These are phyloP conservation scores for Mesotaenium endlicherianum DNA, from an alignment of 139 green algal genomes.

Conservation along the genomic window DNA sequence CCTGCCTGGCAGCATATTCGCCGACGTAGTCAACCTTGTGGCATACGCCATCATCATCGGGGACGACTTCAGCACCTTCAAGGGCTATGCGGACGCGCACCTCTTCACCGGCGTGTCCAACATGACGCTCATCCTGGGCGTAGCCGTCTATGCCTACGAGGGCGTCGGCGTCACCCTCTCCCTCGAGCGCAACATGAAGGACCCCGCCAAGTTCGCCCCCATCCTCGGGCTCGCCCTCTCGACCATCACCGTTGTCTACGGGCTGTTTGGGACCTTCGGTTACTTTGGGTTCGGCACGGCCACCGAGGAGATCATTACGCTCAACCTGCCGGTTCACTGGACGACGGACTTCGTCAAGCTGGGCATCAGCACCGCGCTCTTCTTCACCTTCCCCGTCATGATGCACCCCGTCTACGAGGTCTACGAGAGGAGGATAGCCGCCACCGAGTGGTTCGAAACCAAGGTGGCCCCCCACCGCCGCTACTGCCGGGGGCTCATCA, in stretches of 20 bases:
- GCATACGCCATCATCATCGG: conserved; percentile 53
- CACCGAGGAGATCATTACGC: conserved; percentile 62
- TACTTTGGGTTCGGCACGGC: conserved; percentile 48
- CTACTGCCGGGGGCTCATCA: too few relatives aligned
- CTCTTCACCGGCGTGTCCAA: conserved; percentile 1
- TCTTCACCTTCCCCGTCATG: conserved; percentile 68
- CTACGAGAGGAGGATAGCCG: not conserved
- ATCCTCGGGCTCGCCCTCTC: conserved; percentile 44
- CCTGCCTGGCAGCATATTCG: conserved; percentile 35
- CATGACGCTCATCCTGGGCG: conserved; percentile 61
- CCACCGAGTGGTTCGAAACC: not conserved
- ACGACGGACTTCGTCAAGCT: conserved; percentile 55
- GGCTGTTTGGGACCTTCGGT: conserved; percentile 50
- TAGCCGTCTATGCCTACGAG: conserved; percentile 66
- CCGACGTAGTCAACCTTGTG: conserved; percentile 55
- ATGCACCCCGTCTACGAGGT: conserved; percentile 58
- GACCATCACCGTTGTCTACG: conserved; percentile 52
- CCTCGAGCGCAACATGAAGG: conserved; percentile 57
- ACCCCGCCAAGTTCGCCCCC: conserved; percentile 41
- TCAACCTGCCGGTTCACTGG: conserved; percentile 57
- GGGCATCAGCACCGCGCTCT: conserved; percentile 56
- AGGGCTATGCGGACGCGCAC: not conserved
- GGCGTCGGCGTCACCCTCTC: conserved; percentile 64
- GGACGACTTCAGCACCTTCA: conserved; percentile 8
- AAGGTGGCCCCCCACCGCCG: not conserved